A percentile compares a stretch with the other conserved stretches of the same genome.
Evolutionary conservation across 805 yeast genomes (phyloP).

Genomic region (Candida maris): DNA sequence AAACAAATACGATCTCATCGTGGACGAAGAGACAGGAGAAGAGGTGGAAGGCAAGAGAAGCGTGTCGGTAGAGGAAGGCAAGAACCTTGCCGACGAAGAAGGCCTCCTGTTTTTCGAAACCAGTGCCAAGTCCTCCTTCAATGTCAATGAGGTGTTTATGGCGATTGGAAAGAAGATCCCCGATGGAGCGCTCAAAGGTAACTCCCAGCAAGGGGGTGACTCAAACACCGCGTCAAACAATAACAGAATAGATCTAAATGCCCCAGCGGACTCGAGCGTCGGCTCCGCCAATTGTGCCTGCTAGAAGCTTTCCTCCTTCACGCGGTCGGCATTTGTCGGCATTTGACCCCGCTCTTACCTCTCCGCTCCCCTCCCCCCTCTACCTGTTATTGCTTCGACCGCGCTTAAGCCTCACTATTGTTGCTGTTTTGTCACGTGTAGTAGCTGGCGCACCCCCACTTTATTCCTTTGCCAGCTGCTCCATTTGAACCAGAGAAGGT

Average conservation of each 20-base stretch:
- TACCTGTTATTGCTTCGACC: too few relatives aligned
- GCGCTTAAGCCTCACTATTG: too few relatives aligned
- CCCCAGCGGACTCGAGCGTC: slow-evolving; percentile 26
- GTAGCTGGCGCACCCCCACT: too few relatives aligned
- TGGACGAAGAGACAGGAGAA: slow-evolving; percentile 42
- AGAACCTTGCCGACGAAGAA: slow-evolving; percentile 85
- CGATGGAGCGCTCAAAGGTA: slow-evolving; percentile 24
- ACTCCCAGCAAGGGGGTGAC: slow-evolving; percentile 13
- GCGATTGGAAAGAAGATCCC: slow-evolving; percentile 90
- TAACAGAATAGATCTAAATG: slow-evolving; percentile 36
- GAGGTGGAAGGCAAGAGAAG: slow-evolving; percentile 58
- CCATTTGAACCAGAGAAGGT: too few relatives aligned
- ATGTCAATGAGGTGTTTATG: slow-evolving; percentile 87
- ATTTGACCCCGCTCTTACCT: too few relatives aligned
- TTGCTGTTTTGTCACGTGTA: too few relatives aligned
- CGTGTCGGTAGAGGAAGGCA: slow-evolving; percentile 84
- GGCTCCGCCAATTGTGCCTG: slow-evolving; percentile 33
- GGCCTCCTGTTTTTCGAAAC: slow-evolving; percentile 89
- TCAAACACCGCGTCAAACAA: slow-evolving; percentile 9
- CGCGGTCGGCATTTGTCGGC: too few relatives aligned
- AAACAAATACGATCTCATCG: slow-evolving; percentile 80
- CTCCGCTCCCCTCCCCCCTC: too few relatives aligned
- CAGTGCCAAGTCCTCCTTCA: slow-evolving; percentile 84
- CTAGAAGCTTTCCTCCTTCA: too few relatives aligned
- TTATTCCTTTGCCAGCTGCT: too few relatives aligned